phyloP scores from a whole-genome alignment of 2,329 filamentous ascomycete species.

The Aspergillus quadrilineatus region DNA sequence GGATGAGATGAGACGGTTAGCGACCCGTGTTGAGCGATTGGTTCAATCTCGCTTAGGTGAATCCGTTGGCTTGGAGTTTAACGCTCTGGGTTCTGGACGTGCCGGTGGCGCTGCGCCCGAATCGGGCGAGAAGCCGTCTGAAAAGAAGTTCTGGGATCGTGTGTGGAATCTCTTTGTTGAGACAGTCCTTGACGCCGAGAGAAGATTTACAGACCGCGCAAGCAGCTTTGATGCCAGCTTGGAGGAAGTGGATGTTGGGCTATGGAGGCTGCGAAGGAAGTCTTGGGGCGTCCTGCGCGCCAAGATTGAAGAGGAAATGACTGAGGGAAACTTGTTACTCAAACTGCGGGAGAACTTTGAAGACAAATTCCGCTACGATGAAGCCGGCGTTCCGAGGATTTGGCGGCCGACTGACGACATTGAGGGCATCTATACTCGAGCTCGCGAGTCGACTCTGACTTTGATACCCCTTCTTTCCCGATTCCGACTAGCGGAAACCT shows the following conservation, averaged over 20 bases:
- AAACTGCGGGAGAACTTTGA: conserved; percentile 98
- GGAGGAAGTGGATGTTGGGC: conserved; percentile 85
- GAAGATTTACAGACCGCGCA: conserved; percentile 80
- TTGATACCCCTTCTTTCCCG: conserved; percentile 85
- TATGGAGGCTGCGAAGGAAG: conserved; percentile 90
- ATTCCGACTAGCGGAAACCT: conserved; percentile 75
- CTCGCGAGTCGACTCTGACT: conserved; percentile 85
- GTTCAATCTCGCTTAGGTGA: conserved; percentile 85
- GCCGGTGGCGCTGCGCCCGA: conserved; percentile 80
- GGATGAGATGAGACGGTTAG: conserved; percentile 92
- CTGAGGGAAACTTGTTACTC: conserved; percentile 92
- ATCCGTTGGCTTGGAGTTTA: conserved; percentile 89
- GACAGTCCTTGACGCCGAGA: conserved; percentile 81
- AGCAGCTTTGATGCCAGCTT: conserved; percentile 90
- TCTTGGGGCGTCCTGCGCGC: conserved; percentile 88
- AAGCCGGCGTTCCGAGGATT: conserved; percentile 88
- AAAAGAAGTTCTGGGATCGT: conserved; percentile 92
- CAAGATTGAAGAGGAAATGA: conserved; percentile 94
- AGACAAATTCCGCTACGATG: conserved; percentile 98
- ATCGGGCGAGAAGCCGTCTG: conserved; percentile 68
- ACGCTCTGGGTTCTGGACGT: conserved; percentile 86
- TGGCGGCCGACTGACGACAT: conserved; percentile 98
- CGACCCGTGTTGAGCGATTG: conserved; percentile 89
- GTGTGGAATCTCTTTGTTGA: conserved; percentile 84
- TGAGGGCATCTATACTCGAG: conserved; percentile 88